Base-by-base conservation (phyloP, 495 filamentous ascomycete species). In the Neurospora sp. region DNA sequence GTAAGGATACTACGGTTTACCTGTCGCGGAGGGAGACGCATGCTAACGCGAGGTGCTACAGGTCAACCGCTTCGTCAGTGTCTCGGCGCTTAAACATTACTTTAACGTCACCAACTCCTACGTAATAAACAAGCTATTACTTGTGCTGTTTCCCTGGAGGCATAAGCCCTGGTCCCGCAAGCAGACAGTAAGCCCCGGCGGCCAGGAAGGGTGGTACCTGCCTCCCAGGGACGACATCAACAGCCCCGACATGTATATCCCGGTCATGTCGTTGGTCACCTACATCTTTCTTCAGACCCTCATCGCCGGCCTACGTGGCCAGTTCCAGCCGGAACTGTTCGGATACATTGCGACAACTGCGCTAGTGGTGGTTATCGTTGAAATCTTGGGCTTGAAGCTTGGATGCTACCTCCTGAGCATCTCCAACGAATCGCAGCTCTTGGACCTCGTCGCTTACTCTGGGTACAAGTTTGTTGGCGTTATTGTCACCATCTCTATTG, bases 401-500 rank as follows among this genome's bases (percentile, higher is more conserved):
- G 96, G 95, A 34, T 94, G 91, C 78, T 98, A 98, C 79, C 89
- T 99, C 59, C 85, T 99, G 43, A 92, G 86, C 81, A 98, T 99
- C 84, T 94, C 90, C 78, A 95, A 95, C 77, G 92, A 86, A 72
- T 88, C 86, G 42, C 96, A 98, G 81, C 85, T 99, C 31, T 86
- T 98, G 73, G 96, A 99, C 76, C 81, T 99, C 42, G 89, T 98
- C 45, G 96, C 96, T 4, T 99, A 99, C 80, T 94, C 92, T 7
- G 96, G 96, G 15, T 99, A 99, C 82, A 99, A 99, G 83, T 99
- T 98, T 77, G 96, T 98, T 48, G 96, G 96, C 10, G 93, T 96
- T 71, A 98, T 98, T 75, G 86, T 92, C 70, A 97, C 93, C 3
- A 87, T 98, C 66, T 84, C 92, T 38, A 82, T 94, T 2, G 90